These are phyloP conservation scores for Paramecium sonneborni DNA, from an alignment of 73 alveolate species.

Conservation along the genomic window DNA sequence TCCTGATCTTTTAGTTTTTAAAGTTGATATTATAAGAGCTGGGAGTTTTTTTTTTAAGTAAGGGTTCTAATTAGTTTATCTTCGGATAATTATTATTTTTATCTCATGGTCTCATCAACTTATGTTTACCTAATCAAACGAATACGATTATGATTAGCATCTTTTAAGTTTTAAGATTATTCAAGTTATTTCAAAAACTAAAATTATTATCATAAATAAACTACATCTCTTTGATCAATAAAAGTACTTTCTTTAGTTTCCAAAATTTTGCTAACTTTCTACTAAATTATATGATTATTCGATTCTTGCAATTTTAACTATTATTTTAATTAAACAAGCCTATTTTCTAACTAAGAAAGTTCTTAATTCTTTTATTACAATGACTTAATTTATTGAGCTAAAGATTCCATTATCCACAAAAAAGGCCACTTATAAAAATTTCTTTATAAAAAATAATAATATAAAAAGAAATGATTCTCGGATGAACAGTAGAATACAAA, in stretches of 20 bases:
- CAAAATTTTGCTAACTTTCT: neutral
- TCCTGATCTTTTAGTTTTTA: neutral
- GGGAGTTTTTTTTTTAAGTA: neutral
- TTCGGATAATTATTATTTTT: neutral
- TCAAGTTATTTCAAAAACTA: neutral
- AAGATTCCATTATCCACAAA: neutral
- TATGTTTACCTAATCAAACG: neutral
- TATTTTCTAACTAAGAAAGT: neutral
- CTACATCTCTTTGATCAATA: neutral
- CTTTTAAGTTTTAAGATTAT: neutral
- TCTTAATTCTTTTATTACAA: neutral
- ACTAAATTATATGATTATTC: neutral
- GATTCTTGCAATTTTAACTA: conserved; percentile 4
- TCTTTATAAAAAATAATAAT: neutral
- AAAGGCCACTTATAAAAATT: neutral
- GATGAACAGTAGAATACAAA: neutral
- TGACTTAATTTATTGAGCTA: neutral
- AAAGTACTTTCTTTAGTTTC: neutral
- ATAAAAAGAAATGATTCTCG: neutral
- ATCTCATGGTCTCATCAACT: neutral
- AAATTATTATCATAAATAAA: neutral
- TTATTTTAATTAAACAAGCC: neutral
- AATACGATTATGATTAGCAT: neutral
- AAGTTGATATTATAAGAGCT: neutral
- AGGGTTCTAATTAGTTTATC: neutral